Base-by-base conservation (phyloP, 768 basidiomycete species). In the Macrolepiota albuminosa region DNA sequence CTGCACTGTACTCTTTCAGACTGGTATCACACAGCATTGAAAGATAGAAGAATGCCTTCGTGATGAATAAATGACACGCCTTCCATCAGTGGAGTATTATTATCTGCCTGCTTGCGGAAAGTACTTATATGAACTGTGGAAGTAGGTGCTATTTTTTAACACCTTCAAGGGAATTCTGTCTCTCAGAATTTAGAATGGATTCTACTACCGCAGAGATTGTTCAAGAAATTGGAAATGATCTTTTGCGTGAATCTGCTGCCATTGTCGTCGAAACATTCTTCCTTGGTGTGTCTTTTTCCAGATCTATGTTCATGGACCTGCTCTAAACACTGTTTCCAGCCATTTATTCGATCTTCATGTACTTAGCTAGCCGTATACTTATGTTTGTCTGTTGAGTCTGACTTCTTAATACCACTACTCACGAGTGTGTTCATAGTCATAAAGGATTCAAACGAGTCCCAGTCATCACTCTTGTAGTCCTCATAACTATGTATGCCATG, bases 251-350 rank as follows among this genome's bases (percentile, higher is more conserved):
- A 7, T 62, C 43, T 37, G 48, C 48, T 14, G 61, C 57, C n/a
- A 55, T 62, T n/a, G 11, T 55, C 6, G 57, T 62, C 13, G 53
- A 62, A 49, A 62, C 61, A 14, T 62, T 62, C 47, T 58, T 62
- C 26, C 47, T 62, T 18, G 61, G 61, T 55, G 14, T 4, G 33
- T 45, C 29, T n/a, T n/a, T 29, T 49, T 16, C 16, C 13, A 3
- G 9, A 2, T 2, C 42, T 43, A 4, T 43, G 21, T 43, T 21
- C 42, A 43, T 21, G n/a, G 42, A 43, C n/a, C n/a, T n/a, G n/a
- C 8, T 43, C 4, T 21, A 3, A 43, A 21, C 42, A 43, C 9
- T 4, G 9, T 43, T 21, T 43, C 42, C 8, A 62, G 61, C 58
- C 14, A 56, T 62, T 36, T 59, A 62, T 29, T 56, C 54, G 0